A percentile compares a stretch with the other conserved stretches of the same genome.
These are phyloP conservation scores for Phialemoniopsis sp. DNA, from an alignment of 2,329 filamentous ascomycete species.

Conservation along the genomic window DNA sequence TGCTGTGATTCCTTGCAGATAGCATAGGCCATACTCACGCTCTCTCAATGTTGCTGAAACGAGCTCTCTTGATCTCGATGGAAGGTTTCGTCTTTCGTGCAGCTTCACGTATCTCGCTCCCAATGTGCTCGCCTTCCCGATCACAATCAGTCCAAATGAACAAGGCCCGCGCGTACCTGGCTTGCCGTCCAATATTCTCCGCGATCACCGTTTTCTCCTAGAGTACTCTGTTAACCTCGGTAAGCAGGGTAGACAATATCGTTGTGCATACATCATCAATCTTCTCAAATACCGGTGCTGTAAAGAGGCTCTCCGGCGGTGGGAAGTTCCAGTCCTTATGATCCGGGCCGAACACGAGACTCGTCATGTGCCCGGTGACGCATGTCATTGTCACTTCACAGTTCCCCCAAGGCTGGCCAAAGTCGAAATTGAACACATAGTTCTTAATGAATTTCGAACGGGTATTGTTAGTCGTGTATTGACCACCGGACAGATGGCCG, in stretches of 20 bases:
- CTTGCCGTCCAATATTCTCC: conserved; percentile 78
- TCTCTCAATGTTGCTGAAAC: conserved; percentile 93
- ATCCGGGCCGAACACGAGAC: conserved; percentile 68
- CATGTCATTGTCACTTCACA: conserved; percentile 92
- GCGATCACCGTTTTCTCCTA: conserved; percentile 79
- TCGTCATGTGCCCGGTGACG: conserved; percentile 82
- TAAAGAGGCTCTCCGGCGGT: conserved; percentile 74
- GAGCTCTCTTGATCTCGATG: conserved; percentile 79
- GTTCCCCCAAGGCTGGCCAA: conserved; percentile 72
- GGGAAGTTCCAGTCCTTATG: conserved; percentile 81
- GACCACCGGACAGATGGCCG: conserved; percentile 78
- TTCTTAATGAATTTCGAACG: conserved; percentile 84
- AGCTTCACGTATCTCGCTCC: conserved; percentile 80
- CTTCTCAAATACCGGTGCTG: conserved; percentile 67
- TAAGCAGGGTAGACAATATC: not conserved
- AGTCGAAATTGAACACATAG: conserved; percentile 87
- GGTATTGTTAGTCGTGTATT: conserved; percentile 63
- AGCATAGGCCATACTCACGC: conserved; percentile 48
- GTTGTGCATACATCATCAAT: conserved; percentile 56
- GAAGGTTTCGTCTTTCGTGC: conserved; percentile 68
- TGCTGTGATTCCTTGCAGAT: not conserved
- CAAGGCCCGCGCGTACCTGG: conserved; percentile 65
- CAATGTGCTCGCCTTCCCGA: conserved; percentile 95
- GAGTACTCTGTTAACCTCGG: conserved; percentile 7
- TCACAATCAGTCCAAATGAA: conserved; percentile 99